Conservation (phyloP, 371 early-diverging fungal genomes). For the Mycotypha africana region DNA sequence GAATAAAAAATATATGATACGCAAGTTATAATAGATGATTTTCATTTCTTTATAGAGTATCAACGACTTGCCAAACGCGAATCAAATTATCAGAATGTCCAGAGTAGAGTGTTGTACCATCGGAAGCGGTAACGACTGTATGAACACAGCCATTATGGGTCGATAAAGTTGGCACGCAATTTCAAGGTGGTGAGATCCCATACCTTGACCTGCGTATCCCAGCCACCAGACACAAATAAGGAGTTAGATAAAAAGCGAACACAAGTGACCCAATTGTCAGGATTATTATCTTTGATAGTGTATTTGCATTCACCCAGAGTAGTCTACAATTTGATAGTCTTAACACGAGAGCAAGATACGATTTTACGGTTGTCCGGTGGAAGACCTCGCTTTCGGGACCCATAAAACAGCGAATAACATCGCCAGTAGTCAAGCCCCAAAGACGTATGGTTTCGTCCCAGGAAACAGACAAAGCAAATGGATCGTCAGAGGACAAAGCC, state of each 20-base stretch:
- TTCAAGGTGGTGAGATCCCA: slow-evolving; percentile 97
- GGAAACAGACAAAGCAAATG: slow-evolving; percentile 92
- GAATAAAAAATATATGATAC: too few species aligned
- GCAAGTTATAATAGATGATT: too few species aligned
- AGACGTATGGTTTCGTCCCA: slow-evolving; percentile 97
- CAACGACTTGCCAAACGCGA: slow-evolving; percentile 85
- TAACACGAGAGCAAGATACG: slow-evolving; percentile 93
- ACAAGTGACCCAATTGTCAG: slow-evolving; percentile 95
- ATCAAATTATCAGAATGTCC: slow-evolving; percentile 94
- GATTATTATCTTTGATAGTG: slow-evolving; percentile 85
- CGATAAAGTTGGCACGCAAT: slow-evolving; percentile 95
- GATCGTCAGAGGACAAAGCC: slow-evolving; percentile 93
- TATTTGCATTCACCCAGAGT: slow-evolving; percentile 97
- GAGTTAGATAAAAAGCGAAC: slow-evolving; percentile 98
- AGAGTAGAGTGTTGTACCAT: slow-evolving; percentile 93
- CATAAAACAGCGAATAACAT: slow-evolving; percentile 87
- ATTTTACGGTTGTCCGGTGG: slow-evolving; percentile 97
- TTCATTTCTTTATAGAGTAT: slow-evolving; percentile 40
- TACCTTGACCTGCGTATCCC: slow-evolving; percentile 98
- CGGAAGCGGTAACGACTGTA: slow-evolving; percentile 96
- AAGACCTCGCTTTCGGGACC: slow-evolving; percentile 95
- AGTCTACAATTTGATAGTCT: slow-evolving; percentile 98
- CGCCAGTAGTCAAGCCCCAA: slow-evolving; percentile 90
- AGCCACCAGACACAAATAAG: slow-evolving; percentile 92
- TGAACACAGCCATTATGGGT: slow-evolving; percentile 95